Evolutionary conservation across 1,284 basidiomycete species (phyloP).

Genomic region (Exobasidium rhododendri): DNA sequence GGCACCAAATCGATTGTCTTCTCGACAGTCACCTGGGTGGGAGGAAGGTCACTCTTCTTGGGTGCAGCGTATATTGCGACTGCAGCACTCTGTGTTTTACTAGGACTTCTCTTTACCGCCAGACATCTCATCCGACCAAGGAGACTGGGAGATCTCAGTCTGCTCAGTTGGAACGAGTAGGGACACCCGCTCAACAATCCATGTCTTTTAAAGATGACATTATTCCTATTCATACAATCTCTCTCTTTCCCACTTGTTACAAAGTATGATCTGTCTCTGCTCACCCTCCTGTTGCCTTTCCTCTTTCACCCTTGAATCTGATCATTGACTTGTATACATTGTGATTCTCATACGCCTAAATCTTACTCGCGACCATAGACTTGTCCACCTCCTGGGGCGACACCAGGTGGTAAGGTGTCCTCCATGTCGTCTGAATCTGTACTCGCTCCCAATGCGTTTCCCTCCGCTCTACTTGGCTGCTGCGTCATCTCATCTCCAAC

Average conservation of each 20-base stretch:
- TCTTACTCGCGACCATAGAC: slow-evolving; percentile 16
- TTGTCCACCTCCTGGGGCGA: slow-evolving; percentile 23
- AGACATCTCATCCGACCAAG: slow-evolving; percentile 89
- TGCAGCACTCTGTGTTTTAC: slow-evolving; percentile 77
- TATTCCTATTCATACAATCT: slow-evolving; percentile 1
- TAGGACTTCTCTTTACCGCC: slow-evolving; percentile 83
- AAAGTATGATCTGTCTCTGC: background rate
- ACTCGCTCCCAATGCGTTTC: background rate
- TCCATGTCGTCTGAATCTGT: slow-evolving; percentile 4
- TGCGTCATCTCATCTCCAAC: background rate
- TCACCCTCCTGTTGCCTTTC: background rate
- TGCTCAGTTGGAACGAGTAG: slow-evolving; percentile 50
- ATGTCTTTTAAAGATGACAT: background rate
- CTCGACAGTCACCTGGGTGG: slow-evolving; percentile 95
- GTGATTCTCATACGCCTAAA: no score
- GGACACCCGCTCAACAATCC: background rate
- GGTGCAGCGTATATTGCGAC: slow-evolving; percentile 94
- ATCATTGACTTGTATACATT: no score
- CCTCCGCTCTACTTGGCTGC: background rate
- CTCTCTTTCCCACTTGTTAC: background rate
- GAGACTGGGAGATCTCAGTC: slow-evolving; percentile 61
- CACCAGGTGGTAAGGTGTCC: slow-evolving; percentile 18
- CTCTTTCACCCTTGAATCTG: no score
- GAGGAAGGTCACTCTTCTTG: slow-evolving; percentile 94
- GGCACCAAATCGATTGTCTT: slow-evolving; percentile 97